Percentiles rank a stretch among this genome's conserved stretches.
Evolutionary conservation across 768 basidiomycete genomes (phyloP).

Genomic region (Trametes cingulata): DNA sequence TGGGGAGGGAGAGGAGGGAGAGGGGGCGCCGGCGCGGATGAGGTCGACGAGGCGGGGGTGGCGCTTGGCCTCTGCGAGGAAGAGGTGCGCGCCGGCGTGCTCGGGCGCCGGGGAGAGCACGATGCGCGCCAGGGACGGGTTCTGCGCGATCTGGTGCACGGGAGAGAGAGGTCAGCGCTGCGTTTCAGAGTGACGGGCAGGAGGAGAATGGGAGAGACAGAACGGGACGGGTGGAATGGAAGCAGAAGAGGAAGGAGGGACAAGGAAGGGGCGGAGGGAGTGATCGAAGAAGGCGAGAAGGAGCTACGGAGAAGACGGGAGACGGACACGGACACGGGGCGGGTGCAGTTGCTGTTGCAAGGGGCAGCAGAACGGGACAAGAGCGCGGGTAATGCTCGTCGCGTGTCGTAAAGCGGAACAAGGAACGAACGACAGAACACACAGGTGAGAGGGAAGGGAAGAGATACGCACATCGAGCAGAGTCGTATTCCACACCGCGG

Average conservation of each 20-base stretch:
- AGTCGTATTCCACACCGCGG: slow-evolving; percentile 58
- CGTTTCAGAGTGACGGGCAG: slow-evolving; percentile 4
- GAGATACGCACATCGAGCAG: slow-evolving; percentile 46
- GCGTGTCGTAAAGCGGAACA: no score
- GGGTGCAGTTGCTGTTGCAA: background rate
- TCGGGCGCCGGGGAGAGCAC: slow-evolving; percentile 33
- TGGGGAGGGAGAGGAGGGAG: background rate
- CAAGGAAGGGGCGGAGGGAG: background rate
- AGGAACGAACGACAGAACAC: no score
- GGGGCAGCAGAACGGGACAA: background rate
- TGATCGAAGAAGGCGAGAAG: slow-evolving; percentile 1
- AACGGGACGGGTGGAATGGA: background rate
- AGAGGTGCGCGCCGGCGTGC: slow-evolving; percentile 52
- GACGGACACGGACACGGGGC: background rate
- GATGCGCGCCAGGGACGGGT: slow-evolving; percentile 51
- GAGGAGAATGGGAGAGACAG: background rate
- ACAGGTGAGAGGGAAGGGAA: background rate
- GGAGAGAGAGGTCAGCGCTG: background rate
- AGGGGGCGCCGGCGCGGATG: slow-evolving; percentile 52
- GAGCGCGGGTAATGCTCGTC: background rate
- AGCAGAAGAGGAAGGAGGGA: background rate
- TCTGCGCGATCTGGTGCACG: slow-evolving; percentile 33
- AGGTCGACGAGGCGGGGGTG: slow-evolving; percentile 53
- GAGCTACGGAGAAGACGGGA: background rate
- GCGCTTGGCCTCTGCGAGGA: slow-evolving; percentile 56